Evolutionary conservation across 1,284 basidiomycete species (phyloP), one percentile per base, ranked within the genome.

Genomic region (Anthracocystis walkeri): DNA sequence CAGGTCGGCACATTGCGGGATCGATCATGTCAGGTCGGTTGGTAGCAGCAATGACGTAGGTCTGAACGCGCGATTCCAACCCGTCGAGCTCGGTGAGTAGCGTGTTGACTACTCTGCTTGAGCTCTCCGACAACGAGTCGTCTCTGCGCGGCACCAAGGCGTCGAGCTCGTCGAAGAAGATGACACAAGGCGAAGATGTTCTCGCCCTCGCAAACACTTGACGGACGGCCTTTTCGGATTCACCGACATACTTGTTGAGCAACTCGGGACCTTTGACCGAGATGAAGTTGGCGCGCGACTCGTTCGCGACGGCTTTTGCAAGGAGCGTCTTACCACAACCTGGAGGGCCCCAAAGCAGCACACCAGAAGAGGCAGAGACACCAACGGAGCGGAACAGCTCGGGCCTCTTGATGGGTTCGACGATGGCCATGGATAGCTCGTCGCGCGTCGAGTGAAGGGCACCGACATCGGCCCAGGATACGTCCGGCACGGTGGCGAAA

Each of bases 21-120:
- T 98, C 96, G 74, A 98, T 95, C 91, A 98, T 97, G 87, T 98
- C 96, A 0, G 96, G 96, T n/a, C 96, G 89, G 86, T 99, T 98
- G 5, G 96, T 99, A 1, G 96, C 96, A 0, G 92, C 96, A 75
- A 98, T 95, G 27, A 98, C 95, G 83, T 96, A 97, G 58, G 98
- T 95, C 93, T 95, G 66, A 16, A 79, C 82, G 18, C 95, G 90
- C 0, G 91, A 88, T 77, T 97, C 94, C 35, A 98, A 90, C 0
- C 96, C 96, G 82, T 98, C 96, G 27, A 98, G 90, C 86, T 98
- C 96, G 1, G 96, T 97, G 2, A 98, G 89, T 8, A 99, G 90
- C 0, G 95, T 98, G 86, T 98, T 99, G 74, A 99, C 96, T 5
- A 99, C 93, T n/a, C 96, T 90, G 0, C 95, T 92, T 4, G 94